Conservation (phyloP, 148 eudicot genomes). For the Chenopodium berlandieri region DNA sequence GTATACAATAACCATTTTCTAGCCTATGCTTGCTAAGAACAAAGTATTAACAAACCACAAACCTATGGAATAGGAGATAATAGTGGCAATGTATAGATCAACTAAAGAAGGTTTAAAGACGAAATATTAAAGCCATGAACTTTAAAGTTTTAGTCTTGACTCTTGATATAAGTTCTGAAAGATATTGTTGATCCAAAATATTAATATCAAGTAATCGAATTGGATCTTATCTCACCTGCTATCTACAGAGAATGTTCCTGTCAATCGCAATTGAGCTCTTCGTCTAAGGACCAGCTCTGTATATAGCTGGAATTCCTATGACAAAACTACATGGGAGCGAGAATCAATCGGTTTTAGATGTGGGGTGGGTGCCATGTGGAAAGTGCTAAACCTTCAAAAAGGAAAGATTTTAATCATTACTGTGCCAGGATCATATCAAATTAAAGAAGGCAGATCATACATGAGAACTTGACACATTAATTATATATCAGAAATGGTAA, state of each 20-base stretch:
- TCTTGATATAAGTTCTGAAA: too few species aligned
- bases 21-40: neutral
- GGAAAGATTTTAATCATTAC: too few species aligned
- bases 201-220: neutral
- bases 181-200: neutral
- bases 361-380: neutral
- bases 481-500: slow-evolving; percentile 6
- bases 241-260: neutral
- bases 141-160: too few species aligned
- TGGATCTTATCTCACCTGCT: neutral
- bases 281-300: neutral
- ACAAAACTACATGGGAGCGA: neutral
- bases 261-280: neutral
- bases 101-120: neutral
- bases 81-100: neutral
- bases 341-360: too few species aligned
- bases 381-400: neutral
- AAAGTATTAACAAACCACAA: neutral
- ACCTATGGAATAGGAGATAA: neutral
- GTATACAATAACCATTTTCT: too few species aligned
- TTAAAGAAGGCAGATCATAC: neutral
- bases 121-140: neutral
- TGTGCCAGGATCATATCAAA: neutral
- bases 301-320: neutral
- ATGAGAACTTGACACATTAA: neutral